Conservation (phyloP, 164 flowering plant genomes). For the Hamamelis virginiana region DNA sequence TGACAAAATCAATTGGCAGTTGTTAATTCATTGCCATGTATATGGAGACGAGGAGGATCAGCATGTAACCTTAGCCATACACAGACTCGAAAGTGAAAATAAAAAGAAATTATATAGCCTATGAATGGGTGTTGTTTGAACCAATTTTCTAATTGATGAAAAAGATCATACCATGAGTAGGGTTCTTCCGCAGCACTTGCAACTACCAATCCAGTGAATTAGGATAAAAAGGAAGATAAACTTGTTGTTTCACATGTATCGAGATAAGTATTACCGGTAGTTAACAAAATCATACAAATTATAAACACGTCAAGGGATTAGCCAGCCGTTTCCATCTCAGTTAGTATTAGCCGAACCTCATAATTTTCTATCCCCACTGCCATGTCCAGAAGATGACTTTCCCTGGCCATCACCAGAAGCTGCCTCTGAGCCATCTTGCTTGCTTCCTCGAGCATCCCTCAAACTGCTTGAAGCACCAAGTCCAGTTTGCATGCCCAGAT, state of each 20-base stretch:
- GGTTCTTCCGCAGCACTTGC: neutral
- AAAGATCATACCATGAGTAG: neutral
- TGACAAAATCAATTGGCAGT: no score
- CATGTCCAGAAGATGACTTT: slow-evolving; percentile 13
- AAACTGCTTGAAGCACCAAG: slow-evolving; percentile 11
- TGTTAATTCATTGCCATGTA: no score
- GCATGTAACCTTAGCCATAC: no score
- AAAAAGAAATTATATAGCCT: neutral
- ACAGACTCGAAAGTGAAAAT: neutral
- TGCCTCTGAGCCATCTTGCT: slow-evolving; percentile 19
- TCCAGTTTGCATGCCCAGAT: slow-evolving; percentile 16
- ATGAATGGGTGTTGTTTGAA: neutral
- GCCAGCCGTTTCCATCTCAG: neutral
- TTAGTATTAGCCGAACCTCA: neutral
- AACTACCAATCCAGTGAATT: neutral
- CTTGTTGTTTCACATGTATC: neutral
- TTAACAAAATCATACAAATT: neutral
- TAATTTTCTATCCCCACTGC: neutral
- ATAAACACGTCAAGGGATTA: no score
- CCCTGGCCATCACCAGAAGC: slow-evolving; percentile 20
- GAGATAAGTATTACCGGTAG: neutral
- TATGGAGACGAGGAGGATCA: neutral
- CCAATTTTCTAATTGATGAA: neutral
- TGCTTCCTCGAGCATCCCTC: slow-evolving; percentile 21
- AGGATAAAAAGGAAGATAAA: neutral